A percentile compares a stretch with the other conserved stretches of the same genome.
Conservation (phyloP, 129 eudicot species). For the Sambucus nigra region DNA sequence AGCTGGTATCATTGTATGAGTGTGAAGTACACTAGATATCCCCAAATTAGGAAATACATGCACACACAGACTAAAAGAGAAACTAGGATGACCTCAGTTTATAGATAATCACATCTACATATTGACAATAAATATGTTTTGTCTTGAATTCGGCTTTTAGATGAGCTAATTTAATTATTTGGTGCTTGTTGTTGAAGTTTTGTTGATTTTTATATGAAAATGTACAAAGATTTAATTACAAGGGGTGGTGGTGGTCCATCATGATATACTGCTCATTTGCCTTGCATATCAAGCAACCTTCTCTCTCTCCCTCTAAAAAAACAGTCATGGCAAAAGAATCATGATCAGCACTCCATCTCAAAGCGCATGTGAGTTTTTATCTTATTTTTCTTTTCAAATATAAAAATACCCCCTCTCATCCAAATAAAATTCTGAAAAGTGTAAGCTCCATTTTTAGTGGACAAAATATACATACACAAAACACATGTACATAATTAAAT, state of each 20-base stretch:
- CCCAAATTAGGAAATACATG: slow-evolving; percentile 6
- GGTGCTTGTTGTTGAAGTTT: slow-evolving; percentile 20
- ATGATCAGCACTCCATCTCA: slow-evolving; percentile 48
- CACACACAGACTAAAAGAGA: slow-evolving; percentile 15
- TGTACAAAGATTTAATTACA: background rate
- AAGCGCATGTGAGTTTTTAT: slow-evolving; percentile 51
- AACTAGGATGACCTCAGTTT: slow-evolving; percentile 1
- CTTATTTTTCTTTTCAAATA: slow-evolving; percentile 8
- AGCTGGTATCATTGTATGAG: slow-evolving; percentile 12
- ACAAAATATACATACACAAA: too few relatives aligned
- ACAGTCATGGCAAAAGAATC: slow-evolving; percentile 46
- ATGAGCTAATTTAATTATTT: slow-evolving; percentile 14
- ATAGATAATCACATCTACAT: background rate
- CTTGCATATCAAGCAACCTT: slow-evolving; percentile 85
- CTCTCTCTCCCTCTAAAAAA: slow-evolving; percentile 17
- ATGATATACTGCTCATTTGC: slow-evolving; percentile 61
- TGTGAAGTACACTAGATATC: slow-evolving; percentile 8
- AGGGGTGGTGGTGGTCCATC: slow-evolving; percentile 63
- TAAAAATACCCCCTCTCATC: too few relatives aligned
- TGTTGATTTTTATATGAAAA: slow-evolving; percentile 4
- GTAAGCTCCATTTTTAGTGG: too few relatives aligned
- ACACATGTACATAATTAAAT: too few relatives aligned
- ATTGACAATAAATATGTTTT: background rate
- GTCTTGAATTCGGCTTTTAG: slow-evolving; percentile 17
- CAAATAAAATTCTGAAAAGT: too few relatives aligned